These are phyloP conservation scores for Aschersonia sp. DNA, from an alignment of 2,329 filamentous ascomycete genomes.

Conservation along the genomic window DNA sequence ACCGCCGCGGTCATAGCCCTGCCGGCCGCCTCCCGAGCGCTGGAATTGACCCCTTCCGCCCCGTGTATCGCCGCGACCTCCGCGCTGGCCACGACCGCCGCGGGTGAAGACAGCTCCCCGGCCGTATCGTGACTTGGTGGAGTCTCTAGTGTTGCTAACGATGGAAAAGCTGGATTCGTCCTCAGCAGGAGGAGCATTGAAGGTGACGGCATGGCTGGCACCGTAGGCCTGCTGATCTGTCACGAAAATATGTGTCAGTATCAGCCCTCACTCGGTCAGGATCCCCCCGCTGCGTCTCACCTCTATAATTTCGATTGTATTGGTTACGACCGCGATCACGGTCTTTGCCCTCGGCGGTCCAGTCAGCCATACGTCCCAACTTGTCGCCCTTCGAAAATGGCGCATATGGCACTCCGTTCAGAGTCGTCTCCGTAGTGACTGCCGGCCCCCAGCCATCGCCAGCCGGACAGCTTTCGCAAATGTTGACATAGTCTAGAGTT, in stretches of 20 bases:
- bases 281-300: conserved; percentile 25
- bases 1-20: conserved; percentile 59
- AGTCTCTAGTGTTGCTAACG: conserved; percentile 85
- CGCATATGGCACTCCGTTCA: conserved; percentile 91
- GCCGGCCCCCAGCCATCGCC: conserved; percentile 80
- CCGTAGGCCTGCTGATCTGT: conserved; percentile 94
- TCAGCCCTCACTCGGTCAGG: not conserved
- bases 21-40: conserved; percentile 56
- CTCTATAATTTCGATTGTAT: conserved; percentile 88
- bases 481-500: conserved; percentile 42
- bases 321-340: conserved; percentile 65
- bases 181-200: conserved; percentile 82
- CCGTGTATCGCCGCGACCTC: conserved; percentile 47
- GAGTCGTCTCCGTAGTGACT: conserved; percentile 68
- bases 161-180: conserved; percentile 97
- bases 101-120: conserved; percentile 85
- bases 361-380: conserved; percentile 97
- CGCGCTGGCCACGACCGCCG: conserved; percentile 57
- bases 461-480: conserved; percentile 57
- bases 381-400: conserved; percentile 98
- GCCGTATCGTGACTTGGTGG: conserved; percentile 72
- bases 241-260: not conserved
- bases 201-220: conserved; percentile 70
- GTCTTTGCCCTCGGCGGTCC: conserved; percentile 85
- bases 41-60: conserved; percentile 51